Evolutionary conservation across 179 eudicot genomes (phyloP).

Genomic region (Silene vulgaris): DNA sequence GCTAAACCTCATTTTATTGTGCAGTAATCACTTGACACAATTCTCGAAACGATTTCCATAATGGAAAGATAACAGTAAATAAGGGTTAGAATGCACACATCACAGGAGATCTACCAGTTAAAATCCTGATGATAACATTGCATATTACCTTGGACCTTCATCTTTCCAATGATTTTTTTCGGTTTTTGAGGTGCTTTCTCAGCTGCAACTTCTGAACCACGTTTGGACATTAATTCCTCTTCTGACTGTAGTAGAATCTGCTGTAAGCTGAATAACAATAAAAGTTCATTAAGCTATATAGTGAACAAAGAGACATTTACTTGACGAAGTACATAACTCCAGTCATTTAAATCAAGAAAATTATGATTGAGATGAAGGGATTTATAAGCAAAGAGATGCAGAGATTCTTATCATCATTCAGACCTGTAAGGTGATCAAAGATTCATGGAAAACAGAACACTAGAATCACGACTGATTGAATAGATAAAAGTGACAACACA

Average conservation of each 20-base stretch:
- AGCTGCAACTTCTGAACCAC: slow-evolving; percentile 51
- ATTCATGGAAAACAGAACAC: not conserved
- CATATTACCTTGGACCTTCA: slow-evolving; percentile 88
- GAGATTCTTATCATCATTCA: not conserved
- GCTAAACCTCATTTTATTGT: not conserved
- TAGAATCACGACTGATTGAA: too few relatives aligned
- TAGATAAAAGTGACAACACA: too few relatives aligned
- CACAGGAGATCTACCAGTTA: not conserved
- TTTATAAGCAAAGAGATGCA: not conserved
- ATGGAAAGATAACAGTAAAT: too few relatives aligned
- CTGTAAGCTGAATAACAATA: slow-evolving; percentile 47
- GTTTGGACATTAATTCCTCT: slow-evolving; percentile 71
- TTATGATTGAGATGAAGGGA: not conserved
- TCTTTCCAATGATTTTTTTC: slow-evolving; percentile 87
- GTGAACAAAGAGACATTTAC: not conserved
- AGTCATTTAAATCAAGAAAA: not conserved
- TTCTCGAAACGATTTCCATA: not conserved
- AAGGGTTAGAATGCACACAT: not conserved
- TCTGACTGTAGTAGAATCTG: slow-evolving; percentile 79
- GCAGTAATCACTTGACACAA: not conserved
- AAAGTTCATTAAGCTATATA: slow-evolving; percentile 11
- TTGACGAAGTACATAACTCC: not conserved
- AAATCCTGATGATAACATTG: not conserved
- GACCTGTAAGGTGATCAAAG: not conserved
- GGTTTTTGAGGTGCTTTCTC: slow-evolving; percentile 78